Evolutionary conservation across 2,329 filamentous ascomycete genomes (phyloP).

Genomic region (Graphilbum fragrans): DNA sequence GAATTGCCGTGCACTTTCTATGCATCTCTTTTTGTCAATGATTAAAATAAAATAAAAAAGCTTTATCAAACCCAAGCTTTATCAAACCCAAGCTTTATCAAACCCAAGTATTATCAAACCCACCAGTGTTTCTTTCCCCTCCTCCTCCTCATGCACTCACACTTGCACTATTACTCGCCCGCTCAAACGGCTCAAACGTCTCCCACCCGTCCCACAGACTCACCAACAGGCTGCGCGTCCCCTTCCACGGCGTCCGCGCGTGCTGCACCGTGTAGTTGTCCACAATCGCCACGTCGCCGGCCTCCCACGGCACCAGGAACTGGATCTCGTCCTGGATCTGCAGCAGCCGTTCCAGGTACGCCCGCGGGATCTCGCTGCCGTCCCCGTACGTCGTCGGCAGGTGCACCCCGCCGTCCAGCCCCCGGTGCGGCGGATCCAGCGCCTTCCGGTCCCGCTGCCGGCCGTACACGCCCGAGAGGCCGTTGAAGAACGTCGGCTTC

Average conservation of each 20-base stretch:
- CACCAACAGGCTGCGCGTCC: slow-evolving; percentile 4
- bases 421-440: slow-evolving; percentile 4
- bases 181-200: neutral
- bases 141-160: too few species aligned
- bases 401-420: slow-evolving; percentile 3
- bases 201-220: slow-evolving; percentile 6
- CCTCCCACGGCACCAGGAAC: slow-evolving; percentile 9
- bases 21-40: too few species aligned
- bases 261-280: slow-evolving; percentile 9
- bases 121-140: too few species aligned
- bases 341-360: slow-evolving; percentile 5
- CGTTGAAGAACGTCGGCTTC: slow-evolving; percentile 4
- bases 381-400: slow-evolving; percentile 8
- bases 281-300: slow-evolving; percentile 7
- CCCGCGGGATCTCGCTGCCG: slow-evolving; percentile 3
- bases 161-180: too few species aligned
- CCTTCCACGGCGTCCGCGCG: slow-evolving; percentile 5
- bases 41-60: too few species aligned
- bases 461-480: slow-evolving; percentile 7
- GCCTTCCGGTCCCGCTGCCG: slow-evolving; percentile 2
- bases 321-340: slow-evolving; percentile 5
- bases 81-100: too few species aligned
- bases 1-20: too few species aligned
- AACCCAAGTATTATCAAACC: too few species aligned
- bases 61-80: too few species aligned